A percentile compares a stretch with the other conserved stretches of the same genome.
Evolutionary conservation across 1,139 yeast species (phyloP).

Genomic region (Taphrina communis): DNA sequence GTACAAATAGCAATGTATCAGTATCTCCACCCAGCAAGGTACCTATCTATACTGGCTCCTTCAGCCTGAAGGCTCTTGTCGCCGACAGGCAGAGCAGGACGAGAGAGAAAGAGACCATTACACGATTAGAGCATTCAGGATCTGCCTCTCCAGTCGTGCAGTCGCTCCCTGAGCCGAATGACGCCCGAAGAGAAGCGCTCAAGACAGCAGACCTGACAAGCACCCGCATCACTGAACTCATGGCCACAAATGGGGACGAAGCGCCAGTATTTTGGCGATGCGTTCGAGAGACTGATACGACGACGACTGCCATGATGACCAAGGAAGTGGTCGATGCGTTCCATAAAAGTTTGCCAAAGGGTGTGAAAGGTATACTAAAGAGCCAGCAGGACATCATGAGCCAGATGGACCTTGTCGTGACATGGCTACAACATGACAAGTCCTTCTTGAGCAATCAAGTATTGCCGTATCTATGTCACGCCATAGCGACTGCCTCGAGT

Average conservation of each 20-base stretch:
- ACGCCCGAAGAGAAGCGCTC: not conserved
- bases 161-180: not conserved
- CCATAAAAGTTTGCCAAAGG: not conserved
- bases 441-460: not conserved
- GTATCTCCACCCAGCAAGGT: conserved; percentile 14
- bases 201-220: not conserved
- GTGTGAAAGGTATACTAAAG: not conserved
- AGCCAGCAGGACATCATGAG: not conserved
- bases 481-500: not conserved
- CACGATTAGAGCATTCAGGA: conserved; percentile 1
- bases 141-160: conserved; percentile 1
- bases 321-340: not conserved
- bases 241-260: not conserved
- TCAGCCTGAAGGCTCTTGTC: conserved; percentile 16
- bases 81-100: conserved; percentile 7
- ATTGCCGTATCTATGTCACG: not conserved
- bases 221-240: not conserved
- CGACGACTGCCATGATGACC: not conserved
- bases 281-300: not conserved
- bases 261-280: not conserved
- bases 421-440: not conserved
- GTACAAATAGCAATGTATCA: not conserved
- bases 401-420: not conserved
- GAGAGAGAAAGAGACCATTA: conserved; percentile 8
- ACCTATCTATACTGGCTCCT: conserved; percentile 4